Percentiles rank a stretch among this genome's conserved stretches.
Conservation (phyloP, 257 asterid species). For the Galeopsis tetrahit region DNA sequence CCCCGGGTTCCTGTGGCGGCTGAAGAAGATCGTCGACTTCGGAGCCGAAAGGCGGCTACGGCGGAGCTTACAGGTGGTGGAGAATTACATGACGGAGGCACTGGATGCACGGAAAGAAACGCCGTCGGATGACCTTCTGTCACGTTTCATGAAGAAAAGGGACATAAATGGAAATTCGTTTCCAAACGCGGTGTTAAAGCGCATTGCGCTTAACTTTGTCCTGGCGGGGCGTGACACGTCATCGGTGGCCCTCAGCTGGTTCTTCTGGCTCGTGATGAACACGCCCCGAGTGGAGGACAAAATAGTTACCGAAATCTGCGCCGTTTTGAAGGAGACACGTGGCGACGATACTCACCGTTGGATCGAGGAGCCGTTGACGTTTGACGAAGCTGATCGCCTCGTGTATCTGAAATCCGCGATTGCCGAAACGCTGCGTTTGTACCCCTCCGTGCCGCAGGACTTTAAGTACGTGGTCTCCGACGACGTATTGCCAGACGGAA, state of each 20-base stretch:
- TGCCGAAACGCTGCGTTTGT: slow-evolving; percentile 77
- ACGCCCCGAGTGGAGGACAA: slow-evolving; percentile 53
- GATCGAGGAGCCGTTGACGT: slow-evolving; percentile 72
- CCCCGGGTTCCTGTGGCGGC: slow-evolving; percentile 75
- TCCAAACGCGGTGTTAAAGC: slow-evolving; percentile 56
- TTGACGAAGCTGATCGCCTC: slow-evolving; percentile 76
- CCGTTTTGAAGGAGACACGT: slow-evolving; percentile 47
- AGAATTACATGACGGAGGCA: slow-evolving; percentile 76
- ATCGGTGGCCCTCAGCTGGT: slow-evolving; percentile 91
- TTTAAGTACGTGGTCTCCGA: slow-evolving; percentile 71
- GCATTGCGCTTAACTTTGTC: slow-evolving; percentile 81
- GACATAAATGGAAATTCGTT: slow-evolving; percentile 61
- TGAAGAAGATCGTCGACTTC: slow-evolving; percentile 56
- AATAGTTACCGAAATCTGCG: slow-evolving; percentile 54
- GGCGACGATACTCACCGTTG: slow-evolving; percentile 55
- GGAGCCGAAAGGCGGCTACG: slow-evolving; percentile 65
- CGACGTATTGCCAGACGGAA: slow-evolving; percentile 81
- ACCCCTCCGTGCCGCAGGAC: slow-evolving; percentile 87
- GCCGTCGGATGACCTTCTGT: slow-evolving; percentile 75
- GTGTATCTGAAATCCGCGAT: slow-evolving; percentile 73
- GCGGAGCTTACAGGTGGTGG: slow-evolving; percentile 60
- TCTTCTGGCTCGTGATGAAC: slow-evolving; percentile 81
- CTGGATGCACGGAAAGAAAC: slow-evolving; percentile 64
- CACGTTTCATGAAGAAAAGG: slow-evolving; percentile 76
- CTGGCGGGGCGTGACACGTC: slow-evolving; percentile 89